These are phyloP conservation scores for Botryotinia calthae DNA, from an alignment of 2,329 filamentous ascomycete species.

Conservation along the genomic window DNA sequence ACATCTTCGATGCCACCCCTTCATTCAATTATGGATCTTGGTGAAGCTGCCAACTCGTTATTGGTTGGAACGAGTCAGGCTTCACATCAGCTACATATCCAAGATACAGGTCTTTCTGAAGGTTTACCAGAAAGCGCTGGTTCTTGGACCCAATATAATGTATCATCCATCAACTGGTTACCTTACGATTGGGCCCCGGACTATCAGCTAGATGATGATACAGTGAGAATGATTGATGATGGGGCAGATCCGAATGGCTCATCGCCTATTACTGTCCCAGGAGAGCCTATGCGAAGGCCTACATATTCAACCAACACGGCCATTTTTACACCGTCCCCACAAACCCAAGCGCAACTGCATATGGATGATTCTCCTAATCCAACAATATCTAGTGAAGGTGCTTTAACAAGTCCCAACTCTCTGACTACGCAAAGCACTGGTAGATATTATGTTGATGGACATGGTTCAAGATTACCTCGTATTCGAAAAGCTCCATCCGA, in stretches of 20 bases:
- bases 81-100: slow-evolving; percentile 1
- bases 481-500: slow-evolving; percentile 29
- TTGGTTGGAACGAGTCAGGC: neutral
- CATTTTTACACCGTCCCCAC: slow-evolving; percentile 1
- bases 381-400: slow-evolving; percentile 20
- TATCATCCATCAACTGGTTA: slow-evolving; percentile 34
- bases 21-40: neutral
- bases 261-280: slow-evolving; percentile 13
- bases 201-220: neutral
- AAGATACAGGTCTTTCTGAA: neutral
- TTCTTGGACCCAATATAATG: slow-evolving; percentile 27
- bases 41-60: neutral
- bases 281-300: neutral
- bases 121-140: neutral
- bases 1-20: neutral
- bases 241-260: neutral
- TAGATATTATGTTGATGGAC: slow-evolving; percentile 34
- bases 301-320: neutral
- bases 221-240: neutral
- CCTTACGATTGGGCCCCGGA: slow-evolving; percentile 32
- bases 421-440: slow-evolving; percentile 25
- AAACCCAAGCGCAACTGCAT: slow-evolving; percentile 11
- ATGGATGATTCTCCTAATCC: slow-evolving; percentile 22
- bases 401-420: slow-evolving; percentile 15
- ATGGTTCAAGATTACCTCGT: slow-evolving; percentile 31